Conservation (phyloP, 352 stramenopile species). For the Thraustochytrium sp. region DNA sequence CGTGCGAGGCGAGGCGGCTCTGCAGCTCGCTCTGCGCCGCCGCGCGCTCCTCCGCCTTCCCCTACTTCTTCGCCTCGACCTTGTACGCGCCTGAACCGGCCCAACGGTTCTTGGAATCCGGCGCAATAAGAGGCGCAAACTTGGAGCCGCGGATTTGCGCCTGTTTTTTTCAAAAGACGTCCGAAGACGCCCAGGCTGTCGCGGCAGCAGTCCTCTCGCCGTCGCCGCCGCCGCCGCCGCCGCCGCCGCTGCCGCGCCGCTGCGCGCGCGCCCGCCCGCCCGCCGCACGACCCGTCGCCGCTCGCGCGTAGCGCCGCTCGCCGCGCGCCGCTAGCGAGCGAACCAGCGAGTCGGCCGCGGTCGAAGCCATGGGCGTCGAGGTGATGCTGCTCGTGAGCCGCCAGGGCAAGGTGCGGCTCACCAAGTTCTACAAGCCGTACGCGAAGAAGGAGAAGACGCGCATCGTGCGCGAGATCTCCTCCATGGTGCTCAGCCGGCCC, state of each 20-base stretch:
- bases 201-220: no score
- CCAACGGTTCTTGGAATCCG: conserved; percentile 2
- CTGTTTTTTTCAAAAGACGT: no score
- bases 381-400: conserved; percentile 76
- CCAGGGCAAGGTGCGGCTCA: conserved; percentile 80
- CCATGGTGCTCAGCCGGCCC: conserved; percentile 67
- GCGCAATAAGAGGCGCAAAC: neutral
- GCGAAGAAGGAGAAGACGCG: conserved; percentile 64
- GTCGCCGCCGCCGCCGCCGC: no score
- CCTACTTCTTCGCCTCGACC: no score
- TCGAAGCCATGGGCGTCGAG: conserved; percentile 60
- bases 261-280: no score
- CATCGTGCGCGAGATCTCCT: conserved; percentile 76
- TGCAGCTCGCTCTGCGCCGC: neutral
- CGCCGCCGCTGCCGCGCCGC: no score
- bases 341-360: neutral
- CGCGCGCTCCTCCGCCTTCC: neutral
- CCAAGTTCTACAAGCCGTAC: conserved; percentile 72
- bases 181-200: no score
- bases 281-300: no score
- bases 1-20: no score
- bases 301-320: no score
- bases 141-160: neutral
- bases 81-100: neutral
- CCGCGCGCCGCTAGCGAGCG: neutral